Evolutionary conservation across 129 eudicot genomes (phyloP), one percentile per base, ranked within the genome.

Genomic region (Ambrosia artemisiifolia): DNA sequence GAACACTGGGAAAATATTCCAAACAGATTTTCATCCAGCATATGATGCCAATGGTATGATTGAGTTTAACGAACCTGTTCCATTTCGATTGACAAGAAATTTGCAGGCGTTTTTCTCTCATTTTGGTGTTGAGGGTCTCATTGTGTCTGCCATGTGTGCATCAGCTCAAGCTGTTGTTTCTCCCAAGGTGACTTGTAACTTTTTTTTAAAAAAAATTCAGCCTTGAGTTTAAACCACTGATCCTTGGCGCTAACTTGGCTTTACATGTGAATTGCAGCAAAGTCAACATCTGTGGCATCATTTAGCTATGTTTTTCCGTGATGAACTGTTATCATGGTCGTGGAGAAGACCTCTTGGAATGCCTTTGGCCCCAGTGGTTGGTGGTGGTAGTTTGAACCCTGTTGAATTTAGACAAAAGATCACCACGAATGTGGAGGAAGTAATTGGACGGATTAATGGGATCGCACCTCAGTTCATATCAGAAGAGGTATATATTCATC

Each of bases 261-360:
- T 71, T 63, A 36, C 46, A 43, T 30, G 50, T 30, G 18, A n/a
- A 40, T 59, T 88, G 82, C 96, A 95, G 99, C 99, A 95, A 95
- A 88, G 80, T 70, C 89, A 90, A 76, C 99, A 90, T 72, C 55
- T 95, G 42, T 95, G 97, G 97, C 90, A 95, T 81, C 99, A 95
- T 79, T 65, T 95, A 69, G 96, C 99, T 0, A 95, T 95, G 99
- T 95, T 95, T 78, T 95, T 95, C 88, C 97, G 99, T 30, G 99
- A 95, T 78, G 99, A 95, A 66, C 76, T 95, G 76, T 76, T 95
- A 65, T 95, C 99, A 11, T 95, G 97, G 99, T 90, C 97, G 17
- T 95, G 96, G 96, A 90, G 99, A 78, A 86, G 96, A 75, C 97
- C 99, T 3, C 90, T 80, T 53, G 93, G 95, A 69, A 86, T 87